Conservation (phyloP, 306 rosid species). For the Inga oerstediana region DNA sequence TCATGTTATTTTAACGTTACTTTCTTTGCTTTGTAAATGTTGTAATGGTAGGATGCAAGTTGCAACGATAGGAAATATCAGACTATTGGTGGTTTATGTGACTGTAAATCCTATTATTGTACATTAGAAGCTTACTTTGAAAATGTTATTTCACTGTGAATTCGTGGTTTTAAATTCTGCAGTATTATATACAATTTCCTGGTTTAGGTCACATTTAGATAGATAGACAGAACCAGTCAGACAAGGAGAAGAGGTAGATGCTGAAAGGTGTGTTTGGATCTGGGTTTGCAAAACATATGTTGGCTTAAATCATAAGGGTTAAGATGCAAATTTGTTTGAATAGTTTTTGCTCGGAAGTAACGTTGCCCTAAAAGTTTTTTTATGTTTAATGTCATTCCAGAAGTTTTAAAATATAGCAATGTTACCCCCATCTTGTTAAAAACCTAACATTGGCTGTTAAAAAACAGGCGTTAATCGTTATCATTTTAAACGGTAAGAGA, state of each 20-base stretch:
- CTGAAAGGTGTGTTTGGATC: neutral
- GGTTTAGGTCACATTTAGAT: slow-evolving; percentile 9
- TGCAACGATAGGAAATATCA: slow-evolving; percentile 27
- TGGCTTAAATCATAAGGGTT: neutral
- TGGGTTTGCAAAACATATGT: neutral
- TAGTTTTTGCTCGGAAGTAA: too few species aligned
- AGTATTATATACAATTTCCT: slow-evolving; percentile 6
- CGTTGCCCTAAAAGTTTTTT: too few species aligned
- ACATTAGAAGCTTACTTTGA: slow-evolving; percentile 33
- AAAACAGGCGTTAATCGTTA: too few species aligned
- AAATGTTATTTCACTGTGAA: slow-evolving; percentile 14
- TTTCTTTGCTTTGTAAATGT: slow-evolving; percentile 26
- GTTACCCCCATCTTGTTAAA: too few species aligned
- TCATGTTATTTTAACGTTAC: slow-evolving; percentile 25
- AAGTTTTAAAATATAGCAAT: too few species aligned
- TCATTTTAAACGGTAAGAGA: too few species aligned
- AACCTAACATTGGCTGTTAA: too few species aligned
- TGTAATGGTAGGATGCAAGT: slow-evolving; percentile 29
- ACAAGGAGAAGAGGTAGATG: neutral
- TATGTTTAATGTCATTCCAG: rapidly evolving
- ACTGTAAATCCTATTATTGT: slow-evolving; percentile 38
- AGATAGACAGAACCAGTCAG: neutral
- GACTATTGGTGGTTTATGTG: slow-evolving; percentile 23
- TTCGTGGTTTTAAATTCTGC: slow-evolving; percentile 14
- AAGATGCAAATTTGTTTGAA: too few species aligned